These are phyloP conservation scores for Houttuynia cordata DNA, from an alignment of 164 flowering plant species.

Conservation along the genomic window DNA sequence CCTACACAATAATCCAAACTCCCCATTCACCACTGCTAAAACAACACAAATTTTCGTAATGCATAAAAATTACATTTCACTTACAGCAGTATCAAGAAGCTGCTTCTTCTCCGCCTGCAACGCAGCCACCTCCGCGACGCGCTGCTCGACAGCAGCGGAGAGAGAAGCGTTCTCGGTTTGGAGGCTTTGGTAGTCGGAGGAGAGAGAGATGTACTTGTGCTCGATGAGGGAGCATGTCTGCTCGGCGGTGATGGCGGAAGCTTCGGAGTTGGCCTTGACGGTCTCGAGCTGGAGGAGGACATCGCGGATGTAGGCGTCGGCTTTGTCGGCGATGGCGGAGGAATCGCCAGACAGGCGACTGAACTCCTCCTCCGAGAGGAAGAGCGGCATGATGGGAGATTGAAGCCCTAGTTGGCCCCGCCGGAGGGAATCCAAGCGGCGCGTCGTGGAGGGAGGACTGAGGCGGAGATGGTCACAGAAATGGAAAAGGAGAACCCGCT, in stretches of 20 bases:
- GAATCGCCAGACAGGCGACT: slow-evolving; percentile 31
- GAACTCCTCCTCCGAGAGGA: slow-evolving; percentile 75
- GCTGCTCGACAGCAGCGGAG: slow-evolving; percentile 34
- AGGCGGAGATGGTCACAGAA: too few relatives aligned
- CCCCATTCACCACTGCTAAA: not conserved
- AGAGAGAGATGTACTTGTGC: slow-evolving; percentile 70
- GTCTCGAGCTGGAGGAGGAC: slow-evolving; percentile 50
- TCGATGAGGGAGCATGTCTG: slow-evolving; percentile 80
- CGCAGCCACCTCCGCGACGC: slow-evolving; percentile 46
- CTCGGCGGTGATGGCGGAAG: slow-evolving; percentile 76
- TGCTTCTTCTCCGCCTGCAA: slow-evolving; percentile 60
- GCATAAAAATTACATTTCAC: not conserved
- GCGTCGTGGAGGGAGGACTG: too few relatives aligned
- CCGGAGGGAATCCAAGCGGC: too few relatives aligned
- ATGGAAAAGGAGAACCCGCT: too few relatives aligned
- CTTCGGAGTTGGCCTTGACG: slow-evolving; percentile 62
- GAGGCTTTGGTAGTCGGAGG: slow-evolving; percentile 44
- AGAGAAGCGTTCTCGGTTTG: slow-evolving; percentile 43
- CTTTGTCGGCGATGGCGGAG: slow-evolving; percentile 47
- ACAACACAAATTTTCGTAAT: not conserved
- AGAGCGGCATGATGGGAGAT: slow-evolving; percentile 52
- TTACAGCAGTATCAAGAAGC: slow-evolving; percentile 43
- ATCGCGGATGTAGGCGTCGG: slow-evolving; percentile 55
- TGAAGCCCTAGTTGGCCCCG: too few relatives aligned
- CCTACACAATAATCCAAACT: slow-evolving; percentile 23